phyloP scores from a whole-genome alignment of 257 asterid genomes.

The Lithospermum erythrorhizon region DNA sequence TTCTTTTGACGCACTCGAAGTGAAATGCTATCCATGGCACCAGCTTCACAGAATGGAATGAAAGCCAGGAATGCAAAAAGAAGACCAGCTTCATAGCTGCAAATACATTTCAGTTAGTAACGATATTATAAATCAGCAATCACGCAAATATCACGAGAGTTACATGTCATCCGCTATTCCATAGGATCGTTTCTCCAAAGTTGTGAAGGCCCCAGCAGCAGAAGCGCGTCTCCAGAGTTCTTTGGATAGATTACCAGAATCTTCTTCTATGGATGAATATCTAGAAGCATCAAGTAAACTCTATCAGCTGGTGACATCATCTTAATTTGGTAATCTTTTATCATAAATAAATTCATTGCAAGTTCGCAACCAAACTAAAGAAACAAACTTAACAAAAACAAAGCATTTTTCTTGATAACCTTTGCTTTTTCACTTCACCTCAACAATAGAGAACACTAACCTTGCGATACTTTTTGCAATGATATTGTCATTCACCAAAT shows the following conservation, averaged over 20 bases:
- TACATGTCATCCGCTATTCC: conserved; percentile 98
- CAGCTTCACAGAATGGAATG: conserved; percentile 81
- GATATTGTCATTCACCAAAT: not conserved
- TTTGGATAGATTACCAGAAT: conserved; percentile 35
- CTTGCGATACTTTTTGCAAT: not conserved
- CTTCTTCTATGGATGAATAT: conserved; percentile 53
- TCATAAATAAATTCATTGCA: not conserved
- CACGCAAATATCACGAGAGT: conserved; percentile 4
- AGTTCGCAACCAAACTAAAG: not conserved
- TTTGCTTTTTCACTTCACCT: not conserved
- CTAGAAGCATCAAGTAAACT: conserved; percentile 23
- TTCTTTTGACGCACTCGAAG: conserved; percentile 42
- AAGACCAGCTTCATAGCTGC: conserved; percentile 95
- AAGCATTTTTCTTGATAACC: not conserved
- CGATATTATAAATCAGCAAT: not conserved
- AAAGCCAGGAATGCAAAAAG: conserved; percentile 67
- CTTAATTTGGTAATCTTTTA: not conserved
- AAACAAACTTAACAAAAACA: not conserved
- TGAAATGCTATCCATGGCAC: conserved; percentile 74
- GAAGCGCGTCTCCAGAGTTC: conserved; percentile 91
- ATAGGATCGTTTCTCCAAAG: conserved; percentile 70
- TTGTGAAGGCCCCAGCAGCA: conserved; percentile 65
- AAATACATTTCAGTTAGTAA: conserved; percentile 7
- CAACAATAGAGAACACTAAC: not conserved
- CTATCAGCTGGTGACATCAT: not conserved